Evolutionary conservation across 108 stramenopile genomes (phyloP).

Genomic region (Aurantiochytrium sp.): DNA sequence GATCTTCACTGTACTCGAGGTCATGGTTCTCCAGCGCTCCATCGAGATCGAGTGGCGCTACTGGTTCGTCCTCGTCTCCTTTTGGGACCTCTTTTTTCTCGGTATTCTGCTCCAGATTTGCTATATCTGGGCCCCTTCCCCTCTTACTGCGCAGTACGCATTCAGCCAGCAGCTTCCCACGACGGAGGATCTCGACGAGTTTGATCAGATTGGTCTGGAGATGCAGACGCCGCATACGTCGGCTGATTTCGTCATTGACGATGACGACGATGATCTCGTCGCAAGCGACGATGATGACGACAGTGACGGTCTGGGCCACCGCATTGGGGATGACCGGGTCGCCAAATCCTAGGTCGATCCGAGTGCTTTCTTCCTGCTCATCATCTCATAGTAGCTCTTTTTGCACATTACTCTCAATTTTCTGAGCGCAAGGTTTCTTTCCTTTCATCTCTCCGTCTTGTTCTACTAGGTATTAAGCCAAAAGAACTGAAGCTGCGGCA

Average conservation of each 20-base stretch:
- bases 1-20: neutral
- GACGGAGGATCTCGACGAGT: slow-evolving; percentile 6
- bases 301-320: neutral
- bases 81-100: slow-evolving; percentile 8
- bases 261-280: neutral
- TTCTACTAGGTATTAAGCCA: neutral
- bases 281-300: neutral
- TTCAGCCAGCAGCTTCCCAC: slow-evolving; percentile 14
- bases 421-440: too few relatives aligned
- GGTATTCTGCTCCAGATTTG: neutral
- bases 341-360: too few relatives aligned
- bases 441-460: neutral
- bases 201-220: slow-evolving; percentile 8
- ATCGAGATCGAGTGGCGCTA: neutral
- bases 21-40: neutral
- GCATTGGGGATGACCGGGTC: neutral
- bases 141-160: neutral
- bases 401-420: too few relatives aligned
- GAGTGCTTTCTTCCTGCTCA: too few relatives aligned
- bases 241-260: neutral
- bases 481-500: neutral
- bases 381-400: too few relatives aligned
- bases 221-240: neutral
- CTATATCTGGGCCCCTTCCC: neutral
- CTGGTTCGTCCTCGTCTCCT: neutral